These are phyloP conservation scores for Aspergillus incahuasiensis DNA, from an alignment of 495 filamentous ascomycete genomes.

Conservation along the genomic window DNA sequence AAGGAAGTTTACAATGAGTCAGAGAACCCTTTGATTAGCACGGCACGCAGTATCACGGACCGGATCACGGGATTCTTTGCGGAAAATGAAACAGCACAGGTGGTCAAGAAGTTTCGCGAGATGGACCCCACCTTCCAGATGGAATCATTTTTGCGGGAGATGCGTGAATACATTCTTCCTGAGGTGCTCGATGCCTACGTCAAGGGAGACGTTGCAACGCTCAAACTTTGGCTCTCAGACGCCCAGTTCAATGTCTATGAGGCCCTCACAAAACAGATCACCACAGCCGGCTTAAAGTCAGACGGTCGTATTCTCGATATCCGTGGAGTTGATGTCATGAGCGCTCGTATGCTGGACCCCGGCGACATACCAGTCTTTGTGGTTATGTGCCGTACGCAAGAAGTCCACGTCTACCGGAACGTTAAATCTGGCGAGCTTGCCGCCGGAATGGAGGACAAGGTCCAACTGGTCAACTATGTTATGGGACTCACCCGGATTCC, in stretches of 20 bases:
- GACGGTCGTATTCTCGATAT: slow-evolving; percentile 95
- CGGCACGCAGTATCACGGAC: slow-evolving; percentile 89
- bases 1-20: slow-evolving; percentile 88
- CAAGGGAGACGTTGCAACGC: slow-evolving; percentile 84
- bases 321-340: slow-evolving; percentile 83
- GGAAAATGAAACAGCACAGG: slow-evolving; percentile 93
- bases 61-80: slow-evolving; percentile 93
- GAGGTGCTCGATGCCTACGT: slow-evolving; percentile 98
- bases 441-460: slow-evolving; percentile 98
- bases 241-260: slow-evolving; percentile 93
- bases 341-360: slow-evolving; percentile 88
- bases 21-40: slow-evolving; percentile 90
- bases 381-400: slow-evolving; percentile 92
- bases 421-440: slow-evolving; percentile 82
- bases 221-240: slow-evolving; percentile 91
- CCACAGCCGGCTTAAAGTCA: slow-evolving; percentile 83
- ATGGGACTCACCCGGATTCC: slow-evolving; percentile 90
- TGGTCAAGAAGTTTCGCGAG: slow-evolving; percentile 95
- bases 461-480: slow-evolving; percentile 95
- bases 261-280: slow-evolving; percentile 91
- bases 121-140: slow-evolving; percentile 95
- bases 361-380: slow-evolving; percentile 97
- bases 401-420: slow-evolving; percentile 94
- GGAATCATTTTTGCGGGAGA: slow-evolving; percentile 87
- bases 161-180: slow-evolving; percentile 95